Conservation (phyloP, 2,329 filamentous ascomycete genomes). For the Niveomyces coronatus region DNA sequence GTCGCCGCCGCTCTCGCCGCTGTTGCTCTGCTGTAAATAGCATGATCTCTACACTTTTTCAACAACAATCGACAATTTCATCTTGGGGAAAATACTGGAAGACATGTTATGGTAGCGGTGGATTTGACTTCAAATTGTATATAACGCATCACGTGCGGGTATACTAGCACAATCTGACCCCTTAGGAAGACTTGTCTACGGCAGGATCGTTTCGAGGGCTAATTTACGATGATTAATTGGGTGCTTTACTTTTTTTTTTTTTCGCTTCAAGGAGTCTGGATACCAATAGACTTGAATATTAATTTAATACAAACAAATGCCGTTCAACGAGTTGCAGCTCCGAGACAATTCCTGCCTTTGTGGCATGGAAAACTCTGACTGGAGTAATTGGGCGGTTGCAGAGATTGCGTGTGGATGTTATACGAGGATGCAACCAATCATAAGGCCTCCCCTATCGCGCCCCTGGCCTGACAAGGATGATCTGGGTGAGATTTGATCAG, state of each 20-base stretch:
- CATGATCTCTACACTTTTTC: slow-evolving; percentile 5
- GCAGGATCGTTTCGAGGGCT: slow-evolving; percentile 2
- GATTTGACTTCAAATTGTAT: slow-evolving; percentile 8
- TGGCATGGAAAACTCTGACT: too few relatives aligned
- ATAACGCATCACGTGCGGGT: neutral
- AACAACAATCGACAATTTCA: too few relatives aligned
- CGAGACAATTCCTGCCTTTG: too few relatives aligned
- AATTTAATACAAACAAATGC: slow-evolving; percentile 6
- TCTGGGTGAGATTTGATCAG: too few relatives aligned
- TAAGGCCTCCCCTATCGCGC: neutral
- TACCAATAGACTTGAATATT: slow-evolving; percentile 7
- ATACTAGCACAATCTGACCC: slow-evolving; percentile 1
- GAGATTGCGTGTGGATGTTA: slow-evolving; percentile 5
- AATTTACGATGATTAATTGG: slow-evolving; percentile 8
- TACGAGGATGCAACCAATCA: slow-evolving; percentile 5
- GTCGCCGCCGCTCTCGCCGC: slow-evolving; percentile 8
- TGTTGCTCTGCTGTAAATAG: slow-evolving; percentile 10
- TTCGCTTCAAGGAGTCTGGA: slow-evolving; percentile 7
- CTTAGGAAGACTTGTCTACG: slow-evolving; percentile 5
- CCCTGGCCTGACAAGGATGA: too few relatives aligned
- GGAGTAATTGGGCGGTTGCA: too few relatives aligned
- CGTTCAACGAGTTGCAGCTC: neutral
- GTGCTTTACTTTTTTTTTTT: slow-evolving; percentile 4
- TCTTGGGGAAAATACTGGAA: too few relatives aligned
- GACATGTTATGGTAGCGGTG: slow-evolving; percentile 9